Evolutionary conservation across 805 yeast species (phyloP), one percentile per base, ranked within the genome.

Genomic region (Suhomyces xylopsoci): DNA sequence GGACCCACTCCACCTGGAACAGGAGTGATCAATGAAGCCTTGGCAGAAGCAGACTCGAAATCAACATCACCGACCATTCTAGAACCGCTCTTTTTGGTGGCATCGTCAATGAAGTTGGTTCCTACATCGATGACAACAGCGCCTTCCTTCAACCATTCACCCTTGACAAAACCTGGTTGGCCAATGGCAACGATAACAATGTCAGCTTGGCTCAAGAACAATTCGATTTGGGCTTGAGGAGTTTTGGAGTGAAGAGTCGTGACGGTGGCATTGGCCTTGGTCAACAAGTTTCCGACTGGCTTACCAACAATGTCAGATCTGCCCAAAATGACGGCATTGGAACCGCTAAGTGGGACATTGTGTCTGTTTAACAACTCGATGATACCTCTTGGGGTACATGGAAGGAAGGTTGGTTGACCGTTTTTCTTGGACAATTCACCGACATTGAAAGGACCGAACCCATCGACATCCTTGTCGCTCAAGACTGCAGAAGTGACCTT

Each of bases 1-100:
- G 99, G 99, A 41, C 99, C 99, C 57, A 93, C 98, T 62, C 98
- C 98, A 67, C 98, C 98, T 30, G 99, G 99, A 51, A 93, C 99
- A 15, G 99, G 99, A 5, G 98, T 92, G 57, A 94, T 81, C 61
- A 79, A 81, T 10, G 85, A 73, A 2, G 92, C 94, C 50, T 78
- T 79, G 49, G 75, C 67, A 52, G 78, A 70, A 51, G 90, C 92
- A 28, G 84, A 74, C 51, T 77, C 87, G 63, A 78, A 93, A 63
- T 92, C 97, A 44, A 90, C 97, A 68, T 93, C 99, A 57, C 99
- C 99, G n/a, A 90, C 96, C 67, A 93, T 76, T 65, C 85, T 83
- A 63, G 78, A 82, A 20, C 97, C 97, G 22, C 88, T 83, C 66
- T 87, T 87, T 62, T 83, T 86, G 28, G 84, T 66, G 9, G 82